phyloP scores from a whole-genome alignment of 257 asterid genomes.

The Leonotis leonurus region DNA sequence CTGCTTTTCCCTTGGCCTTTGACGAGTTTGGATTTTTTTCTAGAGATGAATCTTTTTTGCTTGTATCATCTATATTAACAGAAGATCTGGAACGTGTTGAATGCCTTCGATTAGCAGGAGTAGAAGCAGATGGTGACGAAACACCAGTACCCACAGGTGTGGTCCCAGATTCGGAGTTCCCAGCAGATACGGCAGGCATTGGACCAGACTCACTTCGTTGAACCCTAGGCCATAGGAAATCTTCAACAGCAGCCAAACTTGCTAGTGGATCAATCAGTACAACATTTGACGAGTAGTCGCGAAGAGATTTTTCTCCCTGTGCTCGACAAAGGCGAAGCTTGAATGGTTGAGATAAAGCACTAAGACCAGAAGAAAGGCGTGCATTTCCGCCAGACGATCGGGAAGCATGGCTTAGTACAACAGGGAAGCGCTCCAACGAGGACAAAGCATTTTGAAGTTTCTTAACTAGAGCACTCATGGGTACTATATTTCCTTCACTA shows the following conservation, averaged over 20 bases:
- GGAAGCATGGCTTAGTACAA: constrained; percentile 76
- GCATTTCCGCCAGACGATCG: constrained; percentile 70
- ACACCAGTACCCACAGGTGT: constrained; percentile 42
- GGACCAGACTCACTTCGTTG: constrained; percentile 70
- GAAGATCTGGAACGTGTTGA: constrained; percentile 75
- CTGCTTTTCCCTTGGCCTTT: constrained; percentile 92
- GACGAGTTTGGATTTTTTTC: constrained; percentile 53
- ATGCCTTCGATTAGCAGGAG: constrained; percentile 73
- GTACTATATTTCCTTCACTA: constrained; percentile 41
- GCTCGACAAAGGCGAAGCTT: constrained; percentile 97
- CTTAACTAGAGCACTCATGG: constrained; percentile 76
- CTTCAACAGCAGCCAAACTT: constrained; percentile 92
- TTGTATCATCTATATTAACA: constrained; percentile 44
- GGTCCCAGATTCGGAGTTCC: constrained; percentile 53
- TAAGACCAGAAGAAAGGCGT: constrained; percentile 88
- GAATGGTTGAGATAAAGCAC: constrained; percentile 84
- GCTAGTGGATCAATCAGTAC: constrained; percentile 92
- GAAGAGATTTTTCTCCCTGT: constrained; percentile 88
- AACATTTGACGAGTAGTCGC: constrained; percentile 92
- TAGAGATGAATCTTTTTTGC: constrained; percentile 48
- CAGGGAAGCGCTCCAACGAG: constrained; percentile 92
- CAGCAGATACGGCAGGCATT: constrained; percentile 54
- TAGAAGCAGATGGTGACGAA: constrained; percentile 50
- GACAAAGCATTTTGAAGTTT: constrained; percentile 92
- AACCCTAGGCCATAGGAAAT: constrained; percentile 89